These are phyloP conservation scores for Cardamine resedifolia DNA, from an alignment of 345 rosid species.

Conservation along the genomic window DNA sequence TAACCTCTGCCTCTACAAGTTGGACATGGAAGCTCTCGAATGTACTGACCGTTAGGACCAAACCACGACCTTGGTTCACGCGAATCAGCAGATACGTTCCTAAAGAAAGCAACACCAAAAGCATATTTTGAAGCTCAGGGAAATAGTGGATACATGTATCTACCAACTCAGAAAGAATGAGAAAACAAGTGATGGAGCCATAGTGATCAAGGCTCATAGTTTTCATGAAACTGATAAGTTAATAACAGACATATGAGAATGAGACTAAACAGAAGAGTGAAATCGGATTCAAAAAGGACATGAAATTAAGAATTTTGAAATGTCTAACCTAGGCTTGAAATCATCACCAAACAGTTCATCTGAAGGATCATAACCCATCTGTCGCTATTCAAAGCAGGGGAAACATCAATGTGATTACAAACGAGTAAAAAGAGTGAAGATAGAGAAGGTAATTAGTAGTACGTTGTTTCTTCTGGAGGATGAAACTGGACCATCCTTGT, in stretches of 20 bases:
- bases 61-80: constrained; percentile 84
- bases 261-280: background rate
- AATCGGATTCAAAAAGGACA: background rate
- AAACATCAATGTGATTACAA: constrained; percentile 1
- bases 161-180: background rate
- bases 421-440: background rate
- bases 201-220: background rate
- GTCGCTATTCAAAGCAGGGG: constrained; percentile 28
- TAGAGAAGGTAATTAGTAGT: constrained; percentile 4
- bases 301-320: background rate
- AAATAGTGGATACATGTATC: background rate
- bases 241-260: background rate
- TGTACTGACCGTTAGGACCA: constrained; percentile 93
- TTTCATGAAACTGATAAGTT: background rate
- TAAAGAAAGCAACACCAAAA: constrained; percentile 39
- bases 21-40: constrained; percentile 92
- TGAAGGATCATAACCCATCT: constrained; percentile 82
- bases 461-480: constrained; percentile 49
- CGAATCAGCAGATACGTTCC: constrained; percentile 46
- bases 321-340: constrained; percentile 53
- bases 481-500: constrained; percentile 40
- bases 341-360: constrained; percentile 71
- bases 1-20: constrained; percentile 95
- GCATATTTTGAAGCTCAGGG: background rate
- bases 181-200: background rate